phyloP scores from a whole-genome alignment of 495 filamentous ascomycete genomes.

The Penicillium diatomitis region DNA sequence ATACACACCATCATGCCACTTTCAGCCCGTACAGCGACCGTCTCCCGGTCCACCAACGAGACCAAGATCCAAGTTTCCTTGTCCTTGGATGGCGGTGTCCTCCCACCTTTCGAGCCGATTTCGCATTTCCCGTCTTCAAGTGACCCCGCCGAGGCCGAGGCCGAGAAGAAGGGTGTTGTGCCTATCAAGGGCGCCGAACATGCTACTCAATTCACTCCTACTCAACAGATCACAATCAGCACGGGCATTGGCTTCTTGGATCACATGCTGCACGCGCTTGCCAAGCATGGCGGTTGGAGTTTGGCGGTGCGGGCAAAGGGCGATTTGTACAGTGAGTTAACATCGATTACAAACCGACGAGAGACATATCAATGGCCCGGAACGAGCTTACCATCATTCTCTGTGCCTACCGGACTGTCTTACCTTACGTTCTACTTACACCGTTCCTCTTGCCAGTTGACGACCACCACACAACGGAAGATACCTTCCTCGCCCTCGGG shows the following conservation, averaged over 20 bases:
- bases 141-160: conserved; percentile 31
- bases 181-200: conserved; percentile 72
- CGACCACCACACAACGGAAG: conserved; percentile 97
- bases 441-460: conserved; percentile 54
- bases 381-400: too few relatives aligned
- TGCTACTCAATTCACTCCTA: conserved; percentile 69
- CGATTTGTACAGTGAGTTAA: conserved; percentile 72
- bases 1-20: conserved; percentile 21
- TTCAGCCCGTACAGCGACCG: conserved; percentile 54
- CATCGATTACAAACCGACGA: too few relatives aligned
- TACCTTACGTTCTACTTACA: background rate
- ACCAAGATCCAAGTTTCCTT: conserved; percentile 91
- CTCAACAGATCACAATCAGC: conserved; percentile 77
- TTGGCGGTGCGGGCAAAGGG: conserved; percentile 71
- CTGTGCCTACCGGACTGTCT: too few relatives aligned
- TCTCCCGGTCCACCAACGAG: conserved; percentile 88
- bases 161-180: conserved; percentile 65
- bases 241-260: conserved; percentile 98
- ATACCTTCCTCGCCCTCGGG: conserved; percentile 86
- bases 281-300: conserved; percentile 93
- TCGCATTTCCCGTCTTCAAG: conserved; percentile 30
- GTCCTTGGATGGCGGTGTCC: conserved; percentile 79
- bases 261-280: conserved; percentile 95
- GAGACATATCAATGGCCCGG: too few relatives aligned
- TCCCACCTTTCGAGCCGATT: conserved; percentile 51